Percentiles rank a stretch among this genome's conserved stretches.
These are phyloP conservation scores for Suhomyces xylopsoci DNA, from an alignment of 805 yeast species.

Conservation along the genomic window DNA sequence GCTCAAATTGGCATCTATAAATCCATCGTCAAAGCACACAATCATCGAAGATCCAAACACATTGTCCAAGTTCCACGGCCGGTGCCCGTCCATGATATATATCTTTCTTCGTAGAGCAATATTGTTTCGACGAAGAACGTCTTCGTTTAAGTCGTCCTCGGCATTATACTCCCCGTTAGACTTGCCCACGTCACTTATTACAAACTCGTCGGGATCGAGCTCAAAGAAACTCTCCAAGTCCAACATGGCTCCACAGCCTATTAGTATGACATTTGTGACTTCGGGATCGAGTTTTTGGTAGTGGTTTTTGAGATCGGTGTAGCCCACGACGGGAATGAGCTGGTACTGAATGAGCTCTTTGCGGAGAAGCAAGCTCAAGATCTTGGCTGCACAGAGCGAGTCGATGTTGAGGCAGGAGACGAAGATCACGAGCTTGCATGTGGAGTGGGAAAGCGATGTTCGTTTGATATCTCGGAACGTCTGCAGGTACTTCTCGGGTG, in stretches of 20 bases:
- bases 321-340: constrained; percentile 90
- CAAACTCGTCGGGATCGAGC: constrained; percentile 52
- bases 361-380: constrained; percentile 66
- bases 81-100: constrained; percentile 83
- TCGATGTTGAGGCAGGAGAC: constrained; percentile 91
- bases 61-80: constrained; percentile 97
- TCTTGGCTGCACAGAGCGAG: constrained; percentile 84
- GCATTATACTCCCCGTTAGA: neutral
- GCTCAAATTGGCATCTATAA: constrained; percentile 54
- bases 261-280: constrained; percentile 67
- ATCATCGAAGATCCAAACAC: constrained; percentile 78
- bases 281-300: constrained; percentile 67
- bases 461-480: constrained; percentile 66
- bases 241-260: constrained; percentile 93
- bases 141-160: constrained; percentile 21
- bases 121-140: constrained; percentile 14
- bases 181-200: constrained; percentile 25
- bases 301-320: constrained; percentile 66
- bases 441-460: constrained; percentile 84
- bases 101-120: constrained; percentile 50
- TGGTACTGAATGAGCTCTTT: constrained; percentile 84
- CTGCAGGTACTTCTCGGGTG: constrained; percentile 62
- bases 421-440: constrained; percentile 82
- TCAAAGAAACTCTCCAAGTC: constrained; percentile 77
- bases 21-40: constrained; percentile 85